Conservation (phyloP, 306 rosid species). For the Dalbergia cultrata region DNA sequence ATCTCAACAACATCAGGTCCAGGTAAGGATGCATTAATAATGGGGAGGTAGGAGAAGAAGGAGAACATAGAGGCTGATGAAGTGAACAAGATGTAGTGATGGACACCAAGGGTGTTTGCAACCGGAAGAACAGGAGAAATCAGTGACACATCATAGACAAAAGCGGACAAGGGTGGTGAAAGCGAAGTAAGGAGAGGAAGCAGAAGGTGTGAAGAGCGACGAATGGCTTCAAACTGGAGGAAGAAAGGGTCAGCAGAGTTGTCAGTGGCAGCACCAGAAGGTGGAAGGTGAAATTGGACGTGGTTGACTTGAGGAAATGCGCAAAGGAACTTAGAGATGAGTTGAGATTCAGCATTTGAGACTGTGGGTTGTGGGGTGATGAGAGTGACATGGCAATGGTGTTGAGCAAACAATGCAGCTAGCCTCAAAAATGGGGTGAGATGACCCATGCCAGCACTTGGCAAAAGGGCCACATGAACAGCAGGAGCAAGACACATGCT, state of each 20-base stretch:
- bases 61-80: constrained; percentile 52
- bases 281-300: neutral
- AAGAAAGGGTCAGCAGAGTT: constrained; percentile 57
- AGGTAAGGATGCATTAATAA: neutral
- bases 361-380: constrained; percentile 58
- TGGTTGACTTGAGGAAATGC: constrained; percentile 53
- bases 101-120: constrained; percentile 42
- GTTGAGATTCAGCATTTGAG: constrained; percentile 56
- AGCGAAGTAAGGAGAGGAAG: constrained; percentile 56
- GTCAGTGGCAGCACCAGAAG: neutral
- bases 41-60: constrained; percentile 48
- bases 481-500: too few relatives aligned
- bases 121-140: constrained; percentile 52
- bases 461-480: too few relatives aligned
- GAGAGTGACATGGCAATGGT: constrained; percentile 57
- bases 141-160: constrained; percentile 53
- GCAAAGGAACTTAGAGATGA: constrained; percentile 57
- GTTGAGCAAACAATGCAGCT: constrained; percentile 45
- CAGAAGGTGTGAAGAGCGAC: constrained; percentile 59
- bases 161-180: constrained; percentile 61
- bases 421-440: constrained; percentile 61
- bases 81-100: constrained; percentile 51
- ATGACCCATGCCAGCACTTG: too few relatives aligned
- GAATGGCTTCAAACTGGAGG: constrained; percentile 51
- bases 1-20: constrained; percentile 29